Base-by-base conservation (phyloP, 2,329 filamentous ascomycete species). In the Verticillium alfalfae region DNA sequence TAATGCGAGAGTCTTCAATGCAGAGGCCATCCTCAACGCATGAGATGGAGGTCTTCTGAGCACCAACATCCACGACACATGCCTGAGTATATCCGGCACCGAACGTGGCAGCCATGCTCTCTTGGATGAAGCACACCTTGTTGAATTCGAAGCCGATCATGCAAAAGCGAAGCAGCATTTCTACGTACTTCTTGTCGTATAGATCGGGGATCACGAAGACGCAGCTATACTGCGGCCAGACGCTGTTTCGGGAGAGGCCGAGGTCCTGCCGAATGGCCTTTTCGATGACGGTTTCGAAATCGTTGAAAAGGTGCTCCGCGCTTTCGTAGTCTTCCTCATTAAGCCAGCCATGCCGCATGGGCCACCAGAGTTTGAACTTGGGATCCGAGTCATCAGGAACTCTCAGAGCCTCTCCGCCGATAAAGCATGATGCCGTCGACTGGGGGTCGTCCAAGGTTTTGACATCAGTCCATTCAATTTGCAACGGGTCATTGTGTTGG, bases 191-290 rank as follows among this genome's bases (percentile, higher is more conserved):
- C 74, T 96, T 96, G 77, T 99, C 95, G 76, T 98, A 99, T 10
- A 99, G 82, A 73, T 99, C 95, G 0, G 95, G 95, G 56, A 99
- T 96, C 65, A 99, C 88, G 70, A 98, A 92, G n/a, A 97, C 93
- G 68, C 93, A 97, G 69, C 91, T 95, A 76, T 97, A 98, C 72
- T 96, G 91, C 60, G 85, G 84, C 88, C 93, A 96, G 59, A 94
- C 88, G 68, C 89, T 90, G 69, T 90, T 90, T 65, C 86, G 88
- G 34, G 83, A 88, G 52, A 97, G 75, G 1, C 90, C 91, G 9
- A 98, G 82, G 70, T 98, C 92, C n/a, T 85, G 87, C 66, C 89
- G 89, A 69, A 99, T 89, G 1, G 93, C 91, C 66, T 93, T 89
- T 70, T 97, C 92, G 13, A 98, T 77, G 37, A 98, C 89, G 13